These are phyloP conservation scores for Gloeophyllum trabeum DNA, from an alignment of 768 basidiomycete genomes.

Conservation along the genomic window DNA sequence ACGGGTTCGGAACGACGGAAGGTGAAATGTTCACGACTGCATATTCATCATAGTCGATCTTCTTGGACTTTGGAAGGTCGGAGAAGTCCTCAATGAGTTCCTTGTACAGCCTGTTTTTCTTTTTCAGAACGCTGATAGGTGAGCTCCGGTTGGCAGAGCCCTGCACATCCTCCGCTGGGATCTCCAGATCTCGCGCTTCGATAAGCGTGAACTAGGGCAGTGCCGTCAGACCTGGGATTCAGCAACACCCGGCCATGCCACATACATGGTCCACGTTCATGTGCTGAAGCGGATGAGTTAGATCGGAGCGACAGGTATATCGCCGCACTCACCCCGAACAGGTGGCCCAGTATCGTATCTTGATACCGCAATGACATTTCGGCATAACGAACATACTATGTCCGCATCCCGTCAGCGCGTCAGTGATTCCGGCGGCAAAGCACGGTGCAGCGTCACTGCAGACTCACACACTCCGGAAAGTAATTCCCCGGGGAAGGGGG, in stretches of 20 bases:
- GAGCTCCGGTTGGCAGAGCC: slow-evolving; percentile 8
- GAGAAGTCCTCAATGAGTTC: slow-evolving; percentile 55
- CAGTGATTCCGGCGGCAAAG: slow-evolving; percentile 2
- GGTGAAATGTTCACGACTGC: slow-evolving; percentile 73
- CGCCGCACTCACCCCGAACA: slow-evolving; percentile 56
- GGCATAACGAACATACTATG: slow-evolving; percentile 51
- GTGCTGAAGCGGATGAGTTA: slow-evolving; percentile 30
- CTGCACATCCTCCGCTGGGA: slow-evolving; percentile 5
- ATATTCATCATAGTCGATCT: slow-evolving; percentile 51
- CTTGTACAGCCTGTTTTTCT: slow-evolving; percentile 34
- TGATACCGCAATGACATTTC: slow-evolving; percentile 76
- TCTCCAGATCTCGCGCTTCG: slow-evolving; percentile 18
- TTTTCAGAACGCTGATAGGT: slow-evolving; percentile 4
- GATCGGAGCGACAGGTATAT: not conserved
- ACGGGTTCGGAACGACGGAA: slow-evolving; percentile 80
- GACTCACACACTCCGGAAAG: slow-evolving; percentile 75
- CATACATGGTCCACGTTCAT: slow-evolving; percentile 79
- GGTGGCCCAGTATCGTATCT: slow-evolving; percentile 79
- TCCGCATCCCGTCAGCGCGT: no score
- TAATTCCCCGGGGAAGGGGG: slow-evolving; percentile 75
- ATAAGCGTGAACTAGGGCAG: slow-evolving; percentile 17
- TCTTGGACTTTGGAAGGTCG: slow-evolving; percentile 41
- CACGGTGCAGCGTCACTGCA: not conserved
- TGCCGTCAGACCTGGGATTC: slow-evolving; percentile 7
- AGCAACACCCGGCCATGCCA: slow-evolving; percentile 7